Evolutionary conservation across 2,329 filamentous ascomycete species (phyloP).

Genomic region (Emericellopsis cladophorae): DNA sequence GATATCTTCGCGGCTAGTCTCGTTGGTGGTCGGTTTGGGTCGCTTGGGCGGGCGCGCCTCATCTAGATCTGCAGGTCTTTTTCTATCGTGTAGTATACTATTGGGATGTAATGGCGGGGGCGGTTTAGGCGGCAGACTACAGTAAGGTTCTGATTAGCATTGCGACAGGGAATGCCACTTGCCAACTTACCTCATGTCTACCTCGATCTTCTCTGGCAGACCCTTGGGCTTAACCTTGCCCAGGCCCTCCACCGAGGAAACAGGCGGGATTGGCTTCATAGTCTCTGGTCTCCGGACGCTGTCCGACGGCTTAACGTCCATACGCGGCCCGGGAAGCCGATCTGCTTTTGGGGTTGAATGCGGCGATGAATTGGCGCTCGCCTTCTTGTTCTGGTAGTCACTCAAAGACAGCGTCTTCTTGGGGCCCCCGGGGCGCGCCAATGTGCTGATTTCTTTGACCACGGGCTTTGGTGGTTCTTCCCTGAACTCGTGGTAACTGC

Average conservation of each 20-base stretch:
- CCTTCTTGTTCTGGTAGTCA: slow-evolving; percentile 46
- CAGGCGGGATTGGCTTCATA: too few species aligned
- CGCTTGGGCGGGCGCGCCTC: slow-evolving; percentile 34
- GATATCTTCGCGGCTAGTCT: slow-evolving; percentile 16
- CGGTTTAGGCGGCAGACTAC: slow-evolving; percentile 16
- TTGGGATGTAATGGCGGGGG: slow-evolving; percentile 15
- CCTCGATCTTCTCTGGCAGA: slow-evolving; percentile 1
- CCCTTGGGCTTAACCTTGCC: not conserved
- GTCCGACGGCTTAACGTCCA: not conserved
- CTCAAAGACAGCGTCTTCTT: slow-evolving; percentile 46
- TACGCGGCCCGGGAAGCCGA: not conserved
- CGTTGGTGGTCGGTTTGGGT: slow-evolving; percentile 9
- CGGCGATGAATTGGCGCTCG: slow-evolving; percentile 17
- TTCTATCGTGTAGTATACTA: slow-evolving; percentile 28
- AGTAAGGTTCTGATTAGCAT: not conserved
- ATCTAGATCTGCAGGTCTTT: slow-evolving; percentile 30
- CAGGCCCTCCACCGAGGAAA: too few species aligned
- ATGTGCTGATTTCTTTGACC: slow-evolving; percentile 22
- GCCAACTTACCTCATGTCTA: slow-evolving; percentile 6
- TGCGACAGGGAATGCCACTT: slow-evolving; percentile 8
- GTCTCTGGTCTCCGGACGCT: too few species aligned
- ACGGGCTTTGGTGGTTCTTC: slow-evolving; percentile 32
- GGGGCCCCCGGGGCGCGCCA: slow-evolving; percentile 26
- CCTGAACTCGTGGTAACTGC: slow-evolving; percentile 44
- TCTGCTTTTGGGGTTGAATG: slow-evolving; percentile 16